Base-by-base conservation (phyloP, 306 rosid species). In the Lithocarpus polystachyus region DNA sequence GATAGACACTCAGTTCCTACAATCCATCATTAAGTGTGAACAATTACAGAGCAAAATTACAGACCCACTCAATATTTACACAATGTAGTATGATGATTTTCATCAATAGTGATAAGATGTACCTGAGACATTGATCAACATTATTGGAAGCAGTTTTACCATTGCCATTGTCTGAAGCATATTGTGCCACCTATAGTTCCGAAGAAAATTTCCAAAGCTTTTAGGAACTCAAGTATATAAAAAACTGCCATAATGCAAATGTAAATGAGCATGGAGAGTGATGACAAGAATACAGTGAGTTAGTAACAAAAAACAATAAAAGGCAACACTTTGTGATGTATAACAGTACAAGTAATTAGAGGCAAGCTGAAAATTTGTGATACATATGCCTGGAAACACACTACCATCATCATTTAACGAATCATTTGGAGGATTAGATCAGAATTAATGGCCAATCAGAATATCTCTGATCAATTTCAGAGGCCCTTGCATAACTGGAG, bases 111-210 rank as follows among this genome's bases (percentile, higher is more conserved):
- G 72, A 68, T 57, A 40, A 75, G 54, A 59, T 13, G 75, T 87
- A 93, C 99, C 98, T 91, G 80, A 95, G 92, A 77, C 98, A 92
- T 73, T 89, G 93, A 82, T 92, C 96, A 13, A 95, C 98, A 72
- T 75, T 78, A 73, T 83, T 75, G 17, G 75, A 82, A 12, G 98
- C 96, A 73, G 83, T 65, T 80, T 89, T 89, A 51, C 95, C 97
- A 80, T 89, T 86, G 74, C 94, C 98, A 74, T 84, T 78, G 57
- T 95, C 94, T 23, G 90, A 90, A 77, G 97, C 99, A 82, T 93
- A 91, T 70, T 89, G 99, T 3, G 94, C 98, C 77, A 95, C 92
- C 99, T 93, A 75, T 45, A 80, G 53, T 75, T 80, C 57, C 65
- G 26, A 75, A 67, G 69, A 71, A 78, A 84, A 69, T 26, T 79